Percentiles rank a stretch among this genome's conserved stretches.
These are phyloP conservation scores for Schizophyllum commune DNA, from an alignment of 1,284 basidiomycete genomes.

Conservation along the genomic window DNA sequence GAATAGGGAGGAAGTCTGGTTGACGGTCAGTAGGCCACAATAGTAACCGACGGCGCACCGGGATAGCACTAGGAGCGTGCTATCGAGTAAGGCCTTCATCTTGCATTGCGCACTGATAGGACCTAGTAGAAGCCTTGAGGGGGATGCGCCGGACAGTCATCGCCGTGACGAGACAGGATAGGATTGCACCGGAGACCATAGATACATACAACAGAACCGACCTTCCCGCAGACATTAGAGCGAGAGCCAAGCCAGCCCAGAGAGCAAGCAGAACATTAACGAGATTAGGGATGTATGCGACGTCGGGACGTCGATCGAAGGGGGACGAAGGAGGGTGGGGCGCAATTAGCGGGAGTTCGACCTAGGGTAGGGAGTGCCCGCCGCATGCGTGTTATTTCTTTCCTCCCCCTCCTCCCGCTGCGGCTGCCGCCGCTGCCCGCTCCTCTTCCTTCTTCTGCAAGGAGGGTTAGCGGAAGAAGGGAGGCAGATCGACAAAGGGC, in stretches of 20 bases:
- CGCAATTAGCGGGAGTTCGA: background rate
- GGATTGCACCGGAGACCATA: background rate
- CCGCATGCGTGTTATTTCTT: background rate
- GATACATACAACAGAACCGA: background rate
- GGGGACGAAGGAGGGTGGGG: too few relatives aligned
- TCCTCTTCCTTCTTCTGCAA: slow-evolving; percentile 47
- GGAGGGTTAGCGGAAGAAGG: slow-evolving; percentile 12
- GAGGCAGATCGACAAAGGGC: slow-evolving; percentile 10
- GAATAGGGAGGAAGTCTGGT: too few relatives aligned
- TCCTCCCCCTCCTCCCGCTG: slow-evolving; percentile 18
- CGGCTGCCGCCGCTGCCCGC: slow-evolving; percentile 39
- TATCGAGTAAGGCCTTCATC: too few relatives aligned
- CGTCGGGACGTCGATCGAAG: background rate
- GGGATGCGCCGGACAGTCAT: too few relatives aligned
- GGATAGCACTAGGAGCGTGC: too few relatives aligned
- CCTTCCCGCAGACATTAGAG: background rate
- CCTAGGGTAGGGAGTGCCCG: background rate
- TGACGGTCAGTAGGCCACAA: too few relatives aligned
- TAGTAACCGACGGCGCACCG: too few relatives aligned
- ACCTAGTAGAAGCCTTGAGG: too few relatives aligned
- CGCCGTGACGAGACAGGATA: too few relatives aligned
- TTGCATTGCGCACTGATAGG: too few relatives aligned
- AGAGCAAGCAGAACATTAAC: background rate
- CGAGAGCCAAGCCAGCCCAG: background rate
- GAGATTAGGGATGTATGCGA: background rate